phyloP scores from a whole-genome alignment of 768 basidiomycete species.

The Tulasnella sp. region DNA sequence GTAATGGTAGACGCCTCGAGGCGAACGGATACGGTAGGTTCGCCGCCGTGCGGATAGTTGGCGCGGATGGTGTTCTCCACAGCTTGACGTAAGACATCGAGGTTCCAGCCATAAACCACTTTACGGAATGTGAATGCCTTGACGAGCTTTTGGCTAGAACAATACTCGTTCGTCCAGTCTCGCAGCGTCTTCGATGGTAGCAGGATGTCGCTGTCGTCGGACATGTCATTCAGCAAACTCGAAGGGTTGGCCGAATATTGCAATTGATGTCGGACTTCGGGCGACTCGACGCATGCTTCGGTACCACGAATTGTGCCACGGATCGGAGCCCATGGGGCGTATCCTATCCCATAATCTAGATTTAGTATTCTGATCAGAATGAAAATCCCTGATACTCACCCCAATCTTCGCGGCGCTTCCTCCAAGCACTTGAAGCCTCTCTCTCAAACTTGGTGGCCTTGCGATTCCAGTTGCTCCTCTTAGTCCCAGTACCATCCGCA shows the following conservation, averaged over 20 bases:
- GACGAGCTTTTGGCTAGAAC: conserved; percentile 52
- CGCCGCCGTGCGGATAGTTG: conserved; percentile 28
- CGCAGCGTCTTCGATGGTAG: conserved; percentile 50
- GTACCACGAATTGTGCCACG: background rate
- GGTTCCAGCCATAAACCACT: conserved; percentile 53
- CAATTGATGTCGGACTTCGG: background rate
- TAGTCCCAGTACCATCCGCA: conserved; percentile 22
- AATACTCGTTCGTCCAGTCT: conserved; percentile 79
- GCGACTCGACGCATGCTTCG: conserved; percentile 9
- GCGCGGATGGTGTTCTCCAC: conserved; percentile 32
- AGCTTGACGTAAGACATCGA: conserved; percentile 34
- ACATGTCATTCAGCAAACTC: background rate
- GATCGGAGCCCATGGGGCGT: conserved; percentile 39
- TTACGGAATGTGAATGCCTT: conserved; percentile 74
- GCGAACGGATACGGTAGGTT: conserved; percentile 40
- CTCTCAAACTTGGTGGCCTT: conserved; percentile 35
- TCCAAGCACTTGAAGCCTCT: background rate
- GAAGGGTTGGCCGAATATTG: background rate
- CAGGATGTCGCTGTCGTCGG: background rate
- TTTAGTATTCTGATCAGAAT: too few relatives aligned
- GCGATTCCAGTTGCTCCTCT: conserved; percentile 20
- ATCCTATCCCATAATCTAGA: conserved; percentile 23
- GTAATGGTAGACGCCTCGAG: conserved; percentile 40
- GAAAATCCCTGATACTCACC: conserved; percentile 28
- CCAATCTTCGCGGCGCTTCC: conserved; percentile 6